A percentile compares a stretch with the other conserved stretches of the same genome.
Evolutionary conservation across 768 basidiomycete genomes (phyloP).

Genomic region (Rhodotorula taiwanensis): DNA sequence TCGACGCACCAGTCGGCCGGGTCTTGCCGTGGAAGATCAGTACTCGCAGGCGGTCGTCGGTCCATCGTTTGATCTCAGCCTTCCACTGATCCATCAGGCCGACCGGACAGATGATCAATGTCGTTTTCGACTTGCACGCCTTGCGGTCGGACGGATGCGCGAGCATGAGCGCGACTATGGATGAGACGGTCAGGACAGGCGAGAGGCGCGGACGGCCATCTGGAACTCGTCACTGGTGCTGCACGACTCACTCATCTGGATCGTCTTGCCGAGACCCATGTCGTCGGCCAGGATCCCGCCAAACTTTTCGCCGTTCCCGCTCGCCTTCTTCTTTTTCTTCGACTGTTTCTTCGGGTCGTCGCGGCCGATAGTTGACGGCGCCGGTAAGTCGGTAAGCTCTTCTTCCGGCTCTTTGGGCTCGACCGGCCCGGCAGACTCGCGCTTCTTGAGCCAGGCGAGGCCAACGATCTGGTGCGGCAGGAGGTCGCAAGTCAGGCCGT

Average conservation of each 20-base stretch:
- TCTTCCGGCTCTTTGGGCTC: too few relatives aligned
- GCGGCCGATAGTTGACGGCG: too few relatives aligned
- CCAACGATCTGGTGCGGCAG: constrained; percentile 61
- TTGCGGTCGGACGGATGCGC: constrained; percentile 66
- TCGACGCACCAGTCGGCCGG: constrained; percentile 58
- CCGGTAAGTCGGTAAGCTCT: too few relatives aligned
- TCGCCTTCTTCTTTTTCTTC: too few relatives aligned
- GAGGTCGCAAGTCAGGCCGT: constrained; percentile 18
- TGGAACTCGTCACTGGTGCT: too few relatives aligned
- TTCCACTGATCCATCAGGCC: constrained; percentile 88
- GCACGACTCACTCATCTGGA: constrained; percentile 56
- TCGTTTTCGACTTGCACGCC: constrained; percentile 63
- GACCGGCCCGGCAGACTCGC: constrained; percentile 52
- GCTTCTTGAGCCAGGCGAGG: constrained; percentile 74
- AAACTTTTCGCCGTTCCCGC: constrained; percentile 49
- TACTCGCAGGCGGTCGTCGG: constrained; percentile 61
- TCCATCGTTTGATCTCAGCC: constrained; percentile 59
- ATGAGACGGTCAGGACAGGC: too few relatives aligned
- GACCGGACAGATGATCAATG: constrained; percentile 79
- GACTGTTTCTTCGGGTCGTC: too few relatives aligned
- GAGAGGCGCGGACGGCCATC: too few relatives aligned
- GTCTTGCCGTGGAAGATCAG: constrained; percentile 73
- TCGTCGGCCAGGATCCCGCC: constrained; percentile 57
- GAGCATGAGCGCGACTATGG: constrained; percentile 60
- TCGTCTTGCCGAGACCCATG: constrained; percentile 59